Evolutionary conservation across 164 flowering plant species (phyloP).

Genomic region (Litsea cubeba): DNA sequence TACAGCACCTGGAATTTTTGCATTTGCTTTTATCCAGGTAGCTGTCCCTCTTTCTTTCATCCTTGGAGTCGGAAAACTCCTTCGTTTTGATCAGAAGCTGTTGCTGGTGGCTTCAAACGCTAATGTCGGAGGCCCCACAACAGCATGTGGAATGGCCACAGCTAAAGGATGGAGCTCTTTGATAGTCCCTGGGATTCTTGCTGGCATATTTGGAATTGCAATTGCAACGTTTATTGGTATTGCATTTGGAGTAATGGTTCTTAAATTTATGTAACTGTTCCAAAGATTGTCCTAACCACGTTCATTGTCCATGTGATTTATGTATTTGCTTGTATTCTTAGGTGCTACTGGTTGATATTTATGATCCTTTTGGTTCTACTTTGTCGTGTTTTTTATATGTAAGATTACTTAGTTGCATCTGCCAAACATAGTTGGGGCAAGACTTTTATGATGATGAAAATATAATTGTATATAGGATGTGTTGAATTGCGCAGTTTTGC

Average conservation of each 20-base stretch:
- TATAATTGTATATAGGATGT: too few species aligned
- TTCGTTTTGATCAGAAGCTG: constrained; percentile 52
- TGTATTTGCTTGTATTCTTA: neutral
- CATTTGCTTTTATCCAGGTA: constrained; percentile 75
- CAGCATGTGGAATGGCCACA: constrained; percentile 94
- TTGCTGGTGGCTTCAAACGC: constrained; percentile 90
- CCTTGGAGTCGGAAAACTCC: constrained; percentile 72
- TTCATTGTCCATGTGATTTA: neutral
- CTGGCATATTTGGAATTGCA: constrained; percentile 78
- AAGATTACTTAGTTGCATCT: neutral
- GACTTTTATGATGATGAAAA: too few species aligned
- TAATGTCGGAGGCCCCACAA: constrained; percentile 92
- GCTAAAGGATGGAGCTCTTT: constrained; percentile 86
- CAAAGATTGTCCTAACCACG: neutral
- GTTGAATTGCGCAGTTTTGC: too few species aligned
- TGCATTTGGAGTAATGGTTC: constrained; percentile 62
- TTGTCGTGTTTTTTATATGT: neutral
- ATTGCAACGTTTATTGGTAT: constrained; percentile 90
- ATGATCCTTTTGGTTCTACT: neutral
- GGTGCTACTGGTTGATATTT: neutral
- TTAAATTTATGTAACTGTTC: constrained; percentile 37
- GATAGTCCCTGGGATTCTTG: constrained; percentile 80
- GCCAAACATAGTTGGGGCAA: neutral
- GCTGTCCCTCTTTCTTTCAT: constrained; percentile 63
- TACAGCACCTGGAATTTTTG: constrained; percentile 78